Conservation (phyloP, 257 asterid genomes). For the Nicotiana tabacum region DNA sequence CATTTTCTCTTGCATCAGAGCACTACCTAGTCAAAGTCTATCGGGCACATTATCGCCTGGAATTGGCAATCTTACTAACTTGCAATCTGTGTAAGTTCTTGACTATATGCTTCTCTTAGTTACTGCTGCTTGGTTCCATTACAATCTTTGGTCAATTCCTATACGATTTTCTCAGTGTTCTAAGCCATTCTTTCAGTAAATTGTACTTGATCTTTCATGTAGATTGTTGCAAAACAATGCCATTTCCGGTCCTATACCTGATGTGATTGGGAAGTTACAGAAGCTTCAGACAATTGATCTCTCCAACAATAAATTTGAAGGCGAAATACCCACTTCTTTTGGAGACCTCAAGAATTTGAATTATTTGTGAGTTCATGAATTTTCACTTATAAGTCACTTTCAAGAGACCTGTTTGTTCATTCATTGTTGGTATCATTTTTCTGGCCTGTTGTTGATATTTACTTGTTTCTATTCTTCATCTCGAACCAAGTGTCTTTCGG, state of each 20-base stretch:
- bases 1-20: constrained; percentile 40
- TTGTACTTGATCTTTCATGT: constrained; percentile 9
- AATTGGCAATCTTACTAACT: constrained; percentile 73
- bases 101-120: background rate
- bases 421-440: too few relatives aligned
- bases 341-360: constrained; percentile 66
- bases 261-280: constrained; percentile 59
- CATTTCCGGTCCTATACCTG: constrained; percentile 70
- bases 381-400: constrained; percentile 1
- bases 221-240: constrained; percentile 95
- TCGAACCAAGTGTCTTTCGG: too few relatives aligned
- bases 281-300: constrained; percentile 88
- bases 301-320: constrained; percentile 64
- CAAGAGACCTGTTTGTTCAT: background rate
- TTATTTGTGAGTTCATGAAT: constrained; percentile 66
- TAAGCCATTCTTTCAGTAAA: background rate
- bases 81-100: constrained; percentile 79
- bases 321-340: constrained; percentile 67
- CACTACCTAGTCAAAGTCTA: constrained; percentile 76
- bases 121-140: background rate
- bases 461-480: too few relatives aligned
- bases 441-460: too few relatives aligned
- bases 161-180: background rate
- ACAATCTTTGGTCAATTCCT: background rate
- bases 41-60: constrained; percentile 79